Evolutionary conservation across 2,329 filamentous ascomycete species (phyloP).

Genomic region (Aspergillus spinulosporus): DNA sequence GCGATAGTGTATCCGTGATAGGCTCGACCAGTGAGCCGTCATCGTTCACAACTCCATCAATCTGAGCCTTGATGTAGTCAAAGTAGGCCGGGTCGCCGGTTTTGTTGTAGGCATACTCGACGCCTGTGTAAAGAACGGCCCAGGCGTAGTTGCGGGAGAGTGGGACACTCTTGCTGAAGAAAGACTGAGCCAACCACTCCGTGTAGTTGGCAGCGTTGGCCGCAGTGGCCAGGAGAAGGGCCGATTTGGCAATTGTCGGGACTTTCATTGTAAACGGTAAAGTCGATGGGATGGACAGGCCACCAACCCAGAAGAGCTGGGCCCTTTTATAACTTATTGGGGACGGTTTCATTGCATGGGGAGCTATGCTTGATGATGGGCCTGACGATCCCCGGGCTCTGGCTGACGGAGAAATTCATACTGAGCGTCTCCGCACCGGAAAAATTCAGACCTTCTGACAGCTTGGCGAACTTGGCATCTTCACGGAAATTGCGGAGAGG

Average conservation of each 20-base stretch:
- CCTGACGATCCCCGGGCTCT: background rate
- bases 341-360: too few species aligned
- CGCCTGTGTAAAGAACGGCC: slow-evolving; percentile 17
- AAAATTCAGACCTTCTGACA: slow-evolving; percentile 3
- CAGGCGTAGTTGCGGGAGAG: slow-evolving; percentile 21
- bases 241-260: background rate
- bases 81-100: slow-evolving; percentile 9
- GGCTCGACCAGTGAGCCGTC: slow-evolving; percentile 13
- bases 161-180: slow-evolving; percentile 13
- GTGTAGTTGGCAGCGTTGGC: slow-evolving; percentile 17
- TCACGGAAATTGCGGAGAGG: slow-evolving; percentile 5
- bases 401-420: slow-evolving; percentile 12
- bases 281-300: background rate
- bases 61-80: slow-evolving; percentile 16
- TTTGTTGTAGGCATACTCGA: slow-evolving; percentile 22
- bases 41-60: slow-evolving; percentile 15
- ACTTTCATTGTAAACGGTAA: slow-evolving; percentile 1
- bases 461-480: slow-evolving; percentile 9
- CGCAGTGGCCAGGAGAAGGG: slow-evolving; percentile 1
- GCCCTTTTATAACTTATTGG: background rate
- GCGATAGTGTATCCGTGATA: slow-evolving; percentile 10
- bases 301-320: background rate
- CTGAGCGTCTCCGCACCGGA: slow-evolving; percentile 4
- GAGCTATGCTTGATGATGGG: background rate
- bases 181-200: slow-evolving; percentile 19